These are phyloP conservation scores for Suhomyces bribrorum DNA, from an alignment of 1,139 yeast species.

Conservation along the genomic window DNA sequence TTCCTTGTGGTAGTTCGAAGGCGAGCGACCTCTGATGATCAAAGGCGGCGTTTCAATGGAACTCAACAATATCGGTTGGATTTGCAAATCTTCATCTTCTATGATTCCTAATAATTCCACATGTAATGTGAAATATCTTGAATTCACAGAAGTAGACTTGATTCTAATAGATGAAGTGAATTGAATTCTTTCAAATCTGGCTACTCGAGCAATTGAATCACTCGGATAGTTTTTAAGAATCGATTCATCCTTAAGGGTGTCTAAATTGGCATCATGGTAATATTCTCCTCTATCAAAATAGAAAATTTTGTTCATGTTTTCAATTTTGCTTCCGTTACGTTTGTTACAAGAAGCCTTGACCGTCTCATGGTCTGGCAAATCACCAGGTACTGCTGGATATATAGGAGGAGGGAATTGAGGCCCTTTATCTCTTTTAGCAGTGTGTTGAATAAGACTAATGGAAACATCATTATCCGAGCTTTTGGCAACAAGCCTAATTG, in stretches of 20 bases:
- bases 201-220: slow-evolving; percentile 57
- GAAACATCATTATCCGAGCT: slow-evolving; percentile 54
- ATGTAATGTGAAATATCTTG: slow-evolving; percentile 52
- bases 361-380: slow-evolving; percentile 57
- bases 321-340: slow-evolving; percentile 52
- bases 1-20: slow-evolving; percentile 57
- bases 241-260: slow-evolving; percentile 33
- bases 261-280: slow-evolving; percentile 33
- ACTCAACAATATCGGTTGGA: slow-evolving; percentile 42
- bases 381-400: slow-evolving; percentile 60
- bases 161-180: slow-evolving; percentile 62
- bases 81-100: slow-evolving; percentile 42
- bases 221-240: slow-evolving; percentile 48
- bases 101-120: slow-evolving; percentile 56
- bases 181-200: slow-evolving; percentile 68
- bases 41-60: slow-evolving; percentile 61
- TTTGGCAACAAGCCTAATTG: slow-evolving; percentile 55
- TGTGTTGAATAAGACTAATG: slow-evolving; percentile 61
- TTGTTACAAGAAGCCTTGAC: slow-evolving; percentile 64
- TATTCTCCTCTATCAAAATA: slow-evolving; percentile 48
- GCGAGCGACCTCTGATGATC: slow-evolving; percentile 68
- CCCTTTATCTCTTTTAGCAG: slow-evolving; percentile 71
- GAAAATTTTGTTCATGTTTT: slow-evolving; percentile 51
- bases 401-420: slow-evolving; percentile 65
- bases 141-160: slow-evolving; percentile 46